Percentiles rank a stretch among this genome's conserved stretches.
Evolutionary conservation across 108 stramenopile species (phyloP).

Genomic region (Cyclotella cryptica): DNA sequence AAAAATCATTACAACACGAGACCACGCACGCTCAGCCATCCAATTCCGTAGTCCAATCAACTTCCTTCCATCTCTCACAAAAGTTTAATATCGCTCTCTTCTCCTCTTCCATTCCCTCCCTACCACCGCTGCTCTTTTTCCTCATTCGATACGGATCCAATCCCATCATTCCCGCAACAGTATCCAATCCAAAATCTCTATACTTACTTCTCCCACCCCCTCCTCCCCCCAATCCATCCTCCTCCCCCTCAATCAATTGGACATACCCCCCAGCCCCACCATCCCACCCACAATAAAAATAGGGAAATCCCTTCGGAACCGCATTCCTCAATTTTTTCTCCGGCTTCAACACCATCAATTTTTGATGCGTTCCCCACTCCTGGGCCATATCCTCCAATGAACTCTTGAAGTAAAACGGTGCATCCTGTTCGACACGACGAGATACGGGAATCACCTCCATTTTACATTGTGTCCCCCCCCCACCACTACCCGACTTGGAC

Average conservation of each 20-base stretch:
- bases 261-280: slow-evolving; percentile 58
- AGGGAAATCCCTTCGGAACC: slow-evolving; percentile 78
- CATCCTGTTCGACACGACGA: slow-evolving; percentile 58
- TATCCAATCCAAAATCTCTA: slow-evolving; percentile 82
- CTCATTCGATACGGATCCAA: slow-evolving; percentile 77
- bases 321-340: slow-evolving; percentile 62
- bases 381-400: slow-evolving; percentile 75
- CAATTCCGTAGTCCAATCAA: slow-evolving; percentile 59
- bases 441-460: slow-evolving; percentile 79
- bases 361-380: slow-evolving; percentile 86
- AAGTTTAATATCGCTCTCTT: slow-evolving; percentile 54
- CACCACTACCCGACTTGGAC: slow-evolving; percentile 19
- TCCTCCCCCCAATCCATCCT: slow-evolving; percentile 34
- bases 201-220: slow-evolving; percentile 49
- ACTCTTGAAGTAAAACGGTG: slow-evolving; percentile 72
- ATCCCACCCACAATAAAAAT: slow-evolving; percentile 81
- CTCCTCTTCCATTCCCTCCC: slow-evolving; percentile 16
- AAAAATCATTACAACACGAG: background rate
- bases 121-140: slow-evolving; percentile 63
- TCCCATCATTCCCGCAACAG: slow-evolving; percentile 79
- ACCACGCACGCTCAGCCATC: slow-evolving; percentile 23
- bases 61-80: slow-evolving; percentile 66
- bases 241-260: slow-evolving; percentile 68
- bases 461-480: slow-evolving; percentile 66
- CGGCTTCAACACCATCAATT: slow-evolving; percentile 49